A percentile compares a stretch with the other conserved stretches of the same genome.
phyloP scores from a whole-genome alignment of 1,284 basidiomycete species.

The Austropuccinia psidii region DNA sequence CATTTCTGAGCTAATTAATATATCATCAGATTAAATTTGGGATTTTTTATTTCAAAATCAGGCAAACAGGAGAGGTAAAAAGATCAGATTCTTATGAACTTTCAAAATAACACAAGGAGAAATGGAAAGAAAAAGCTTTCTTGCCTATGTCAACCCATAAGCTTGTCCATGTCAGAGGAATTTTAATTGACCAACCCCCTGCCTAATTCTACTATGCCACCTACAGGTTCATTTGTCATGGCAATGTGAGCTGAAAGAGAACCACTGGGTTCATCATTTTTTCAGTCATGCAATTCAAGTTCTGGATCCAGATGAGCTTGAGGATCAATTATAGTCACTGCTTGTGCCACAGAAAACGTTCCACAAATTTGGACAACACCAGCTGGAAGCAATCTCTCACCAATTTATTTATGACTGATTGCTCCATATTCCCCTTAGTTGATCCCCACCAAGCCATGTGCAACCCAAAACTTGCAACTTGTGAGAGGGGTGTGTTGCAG shows the following conservation, averaged over 20 bases:
- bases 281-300: not conserved
- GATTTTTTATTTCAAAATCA: not conserved
- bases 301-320: not conserved
- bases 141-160: constrained; percentile 84
- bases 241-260: too few relatives aligned
- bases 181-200: constrained; percentile 93
- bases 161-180: constrained; percentile 75
- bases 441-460: constrained; percentile 80
- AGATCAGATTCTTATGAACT: too few relatives aligned
- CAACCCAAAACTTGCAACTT: constrained; percentile 80
- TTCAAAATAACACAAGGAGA: too few relatives aligned
- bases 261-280: too few relatives aligned
- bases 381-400: constrained; percentile 78
- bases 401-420: constrained; percentile 71
- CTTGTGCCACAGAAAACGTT: constrained; percentile 85
- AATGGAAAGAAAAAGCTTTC: constrained; percentile 40
- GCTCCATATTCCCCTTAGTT: constrained; percentile 82
- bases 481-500: not conserved
- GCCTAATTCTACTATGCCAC: constrained; percentile 81
- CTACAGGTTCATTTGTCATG: constrained; percentile 52
- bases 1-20: constrained; percentile 62
- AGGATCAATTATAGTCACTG: constrained; percentile 70
- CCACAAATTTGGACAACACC: constrained; percentile 82
- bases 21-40: too few relatives aligned
- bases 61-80: not conserved